A percentile compares a stretch with the other conserved stretches of the same genome.
Conservation (phyloP, 2,329 filamentous ascomycete genomes). For the Pseudogymnoascus sp. region DNA sequence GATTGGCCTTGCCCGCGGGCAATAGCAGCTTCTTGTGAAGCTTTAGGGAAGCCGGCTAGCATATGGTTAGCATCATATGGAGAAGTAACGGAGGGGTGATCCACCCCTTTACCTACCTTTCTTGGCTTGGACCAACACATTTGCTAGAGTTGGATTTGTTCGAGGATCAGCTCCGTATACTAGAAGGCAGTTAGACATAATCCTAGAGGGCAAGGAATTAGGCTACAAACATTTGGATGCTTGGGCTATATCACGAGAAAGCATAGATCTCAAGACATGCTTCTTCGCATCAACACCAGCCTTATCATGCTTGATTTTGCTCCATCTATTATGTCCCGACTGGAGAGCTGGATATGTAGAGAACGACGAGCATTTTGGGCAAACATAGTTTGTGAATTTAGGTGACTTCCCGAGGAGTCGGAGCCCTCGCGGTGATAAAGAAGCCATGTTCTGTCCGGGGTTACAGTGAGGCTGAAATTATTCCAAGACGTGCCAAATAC, state of each 20-base stretch:
- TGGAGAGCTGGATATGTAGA: conserved; percentile 38
- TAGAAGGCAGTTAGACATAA: conserved; percentile 29
- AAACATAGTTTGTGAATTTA: conserved; percentile 16
- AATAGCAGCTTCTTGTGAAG: conserved; percentile 75
- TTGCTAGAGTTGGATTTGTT: conserved; percentile 67
- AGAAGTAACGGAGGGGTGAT: conserved; percentile 17
- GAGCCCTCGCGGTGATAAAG: conserved; percentile 4
- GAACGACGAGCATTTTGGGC: conserved; percentile 27
- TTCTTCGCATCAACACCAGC: conserved; percentile 76
- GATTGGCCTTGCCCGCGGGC: conserved; percentile 83
- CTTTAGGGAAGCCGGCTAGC: conserved; percentile 71
- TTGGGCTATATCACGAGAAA: conserved; percentile 66
- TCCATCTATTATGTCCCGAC: conserved; percentile 88
- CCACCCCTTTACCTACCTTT: conserved; percentile 46
- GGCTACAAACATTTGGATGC: conserved; percentile 60
- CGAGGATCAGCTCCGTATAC: conserved; percentile 69
- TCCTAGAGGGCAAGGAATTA: conserved; percentile 13
- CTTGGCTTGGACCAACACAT: conserved; percentile 68
- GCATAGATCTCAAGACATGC: conserved; percentile 58
- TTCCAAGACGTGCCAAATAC: conserved; percentile 3
- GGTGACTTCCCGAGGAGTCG: background rate
- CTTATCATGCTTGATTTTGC: conserved; percentile 93
- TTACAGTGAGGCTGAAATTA: conserved; percentile 9
- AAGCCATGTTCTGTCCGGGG: conserved; percentile 1
- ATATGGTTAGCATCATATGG: conserved; percentile 18